Conservation (phyloP, 805 yeast genomes). For the Yamadazyma tumulicola region DNA sequence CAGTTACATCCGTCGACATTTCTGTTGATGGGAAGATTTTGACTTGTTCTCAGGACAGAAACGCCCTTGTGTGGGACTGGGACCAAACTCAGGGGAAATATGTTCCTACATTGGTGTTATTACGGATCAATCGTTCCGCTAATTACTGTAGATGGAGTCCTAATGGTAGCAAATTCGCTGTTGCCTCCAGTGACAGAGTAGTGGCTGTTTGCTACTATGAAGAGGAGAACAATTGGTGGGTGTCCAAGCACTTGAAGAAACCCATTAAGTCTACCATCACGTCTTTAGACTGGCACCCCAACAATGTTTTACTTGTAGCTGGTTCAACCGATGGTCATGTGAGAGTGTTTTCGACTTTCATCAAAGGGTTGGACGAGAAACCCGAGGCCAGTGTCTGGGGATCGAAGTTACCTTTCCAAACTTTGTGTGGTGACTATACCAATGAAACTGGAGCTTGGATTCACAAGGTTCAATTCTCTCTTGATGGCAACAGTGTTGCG, state of each 20-base stretch:
- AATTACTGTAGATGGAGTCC: constrained; percentile 96
- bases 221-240: constrained; percentile 98
- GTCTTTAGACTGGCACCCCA: constrained; percentile 88
- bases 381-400: constrained; percentile 91
- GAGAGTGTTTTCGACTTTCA: constrained; percentile 52
- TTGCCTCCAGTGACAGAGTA: constrained; percentile 91
- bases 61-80: constrained; percentile 90
- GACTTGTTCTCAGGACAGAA: constrained; percentile 96
- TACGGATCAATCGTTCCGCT: constrained; percentile 94
- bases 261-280: constrained; percentile 88
- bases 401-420: constrained; percentile 89
- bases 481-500: constrained; percentile 72
- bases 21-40: constrained; percentile 85
- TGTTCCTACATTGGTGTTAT: constrained; percentile 86
- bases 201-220: constrained; percentile 96
- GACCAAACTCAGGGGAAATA: constrained; percentile 55
- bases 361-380: constrained; percentile 83
- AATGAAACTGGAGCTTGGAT: constrained; percentile 81
- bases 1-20: constrained; percentile 92
- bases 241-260: constrained; percentile 92
- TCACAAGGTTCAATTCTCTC: constrained; percentile 84
- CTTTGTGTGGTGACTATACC: constrained; percentile 77
- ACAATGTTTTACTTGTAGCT: constrained; percentile 78
- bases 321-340: constrained; percentile 62
- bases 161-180: constrained; percentile 91